A percentile compares a stretch with the other conserved stretches of the same genome.
Conservation (phyloP, 2,329 filamentous ascomycete genomes). For the Amesomyces nigricolor region DNA sequence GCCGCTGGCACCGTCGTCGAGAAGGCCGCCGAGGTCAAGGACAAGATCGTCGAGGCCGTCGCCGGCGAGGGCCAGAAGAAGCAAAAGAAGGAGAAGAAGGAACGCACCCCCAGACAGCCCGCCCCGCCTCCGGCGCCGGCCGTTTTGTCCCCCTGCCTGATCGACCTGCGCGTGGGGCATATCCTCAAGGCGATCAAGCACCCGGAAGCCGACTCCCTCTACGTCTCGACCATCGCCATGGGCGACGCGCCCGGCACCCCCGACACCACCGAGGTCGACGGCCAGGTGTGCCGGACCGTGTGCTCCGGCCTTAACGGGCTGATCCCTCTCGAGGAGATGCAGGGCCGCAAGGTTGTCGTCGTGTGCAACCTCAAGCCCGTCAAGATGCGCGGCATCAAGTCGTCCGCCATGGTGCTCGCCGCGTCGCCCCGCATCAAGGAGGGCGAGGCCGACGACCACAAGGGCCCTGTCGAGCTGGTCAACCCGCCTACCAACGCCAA, state of each 20-base stretch:
- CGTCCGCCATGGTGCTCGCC: slow-evolving; percentile 84
- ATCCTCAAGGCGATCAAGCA: slow-evolving; percentile 94
- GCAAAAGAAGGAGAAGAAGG: slow-evolving; percentile 93
- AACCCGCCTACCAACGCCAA: slow-evolving; percentile 70
- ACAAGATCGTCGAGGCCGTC: slow-evolving; percentile 42
- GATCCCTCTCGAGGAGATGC: slow-evolving; percentile 91
- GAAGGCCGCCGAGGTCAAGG: slow-evolving; percentile 44
- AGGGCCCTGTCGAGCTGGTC: slow-evolving; percentile 87
- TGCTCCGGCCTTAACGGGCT: slow-evolving; percentile 95
- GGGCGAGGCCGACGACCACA: slow-evolving; percentile 79
- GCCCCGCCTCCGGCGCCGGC: slow-evolving; percentile 67
- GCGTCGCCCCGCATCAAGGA: slow-evolving; percentile 79
- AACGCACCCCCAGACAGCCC: slow-evolving; percentile 72
- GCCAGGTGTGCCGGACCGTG: slow-evolving; percentile 86
- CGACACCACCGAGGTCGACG: slow-evolving; percentile 86
- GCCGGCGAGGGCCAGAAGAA: slow-evolving; percentile 51
- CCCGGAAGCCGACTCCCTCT: slow-evolving; percentile 93
- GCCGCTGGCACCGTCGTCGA: slow-evolving; percentile 47
- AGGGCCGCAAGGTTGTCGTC: slow-evolving; percentile 87
- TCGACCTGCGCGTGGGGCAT: slow-evolving; percentile 94
- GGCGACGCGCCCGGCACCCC: slow-evolving; percentile 81
- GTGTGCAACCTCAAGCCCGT: slow-evolving; percentile 98
- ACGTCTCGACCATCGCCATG: slow-evolving; percentile 90
- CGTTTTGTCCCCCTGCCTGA: slow-evolving; percentile 74
- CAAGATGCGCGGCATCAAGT: slow-evolving; percentile 88